Evolutionary conservation across 164 flowering plant species (phyloP), one percentile per base, ranked within the genome.

Genomic region (Aristolochia contorta): DNA sequence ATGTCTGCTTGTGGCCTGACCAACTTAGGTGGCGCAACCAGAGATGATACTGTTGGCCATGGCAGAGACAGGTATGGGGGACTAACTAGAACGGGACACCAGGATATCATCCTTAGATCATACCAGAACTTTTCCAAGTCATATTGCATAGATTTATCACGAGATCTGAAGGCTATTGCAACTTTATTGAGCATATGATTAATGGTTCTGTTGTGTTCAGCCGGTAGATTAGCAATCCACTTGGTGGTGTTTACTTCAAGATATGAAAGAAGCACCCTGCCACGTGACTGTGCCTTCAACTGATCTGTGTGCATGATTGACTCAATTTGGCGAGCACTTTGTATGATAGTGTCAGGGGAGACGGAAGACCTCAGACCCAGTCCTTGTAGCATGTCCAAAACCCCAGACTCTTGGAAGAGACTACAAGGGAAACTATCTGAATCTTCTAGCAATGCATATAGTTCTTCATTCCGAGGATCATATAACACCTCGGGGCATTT

Each of bases 401-500:
- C 73, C 16, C 59, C 72, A 23, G 83, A 60, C 67, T 86, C 89
- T 75, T 72, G 77, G 65, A 87, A 93, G 60, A 56, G 60, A 54
- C 91, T 86, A 75, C 50, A 69, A 7, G 98, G 98, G 63, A 87
- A 93, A 73, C 78, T 67, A 63, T 83, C 88, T 56, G 82, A 75
- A 71, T 87, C 94, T 65, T 81, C 97, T 24, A 93, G 69, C 67
- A 93, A 78, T 69, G 88, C 89, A 79, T 71, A 80, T 51, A 93
- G 69, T 67, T 89, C 98, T 68, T 93, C 94, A 75, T 79, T 84
- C 23, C 98, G 90, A 66, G 97, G 98, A 84, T 93, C 98, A 79
- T 89, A 87, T 24, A 93, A 65, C 61, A 65, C 68, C 20, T 76
- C 52, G 20, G 98, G 96, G 70, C 79, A 69, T 69, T 73, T 84